These are phyloP conservation scores for Withania somnifera DNA, from an alignment of 305 asterid species.

Conservation along the genomic window DNA sequence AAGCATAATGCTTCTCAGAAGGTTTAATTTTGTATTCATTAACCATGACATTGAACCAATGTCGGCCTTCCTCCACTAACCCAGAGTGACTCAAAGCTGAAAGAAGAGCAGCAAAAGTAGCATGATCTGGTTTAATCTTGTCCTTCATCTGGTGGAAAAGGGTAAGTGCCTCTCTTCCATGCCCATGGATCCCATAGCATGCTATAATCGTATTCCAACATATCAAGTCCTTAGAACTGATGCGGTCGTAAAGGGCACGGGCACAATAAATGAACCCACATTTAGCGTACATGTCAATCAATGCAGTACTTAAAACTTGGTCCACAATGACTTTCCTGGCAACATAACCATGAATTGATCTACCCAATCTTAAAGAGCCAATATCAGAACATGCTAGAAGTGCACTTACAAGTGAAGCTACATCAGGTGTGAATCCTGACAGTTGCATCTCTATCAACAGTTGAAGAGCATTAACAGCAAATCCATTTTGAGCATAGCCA, in stretches of 20 bases:
- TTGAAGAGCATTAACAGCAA: conserved; percentile 34
- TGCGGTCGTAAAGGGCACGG: conserved; percentile 29
- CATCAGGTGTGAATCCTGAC: conserved; percentile 42
- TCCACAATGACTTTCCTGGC: conserved; percentile 31
- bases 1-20: conserved; percentile 65
- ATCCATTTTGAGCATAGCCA: conserved; percentile 55
- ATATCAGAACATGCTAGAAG: conserved; percentile 59
- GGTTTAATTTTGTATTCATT: conserved; percentile 45
- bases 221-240: conserved; percentile 35
- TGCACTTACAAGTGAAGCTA: conserved; percentile 50
- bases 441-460: conserved; percentile 51
- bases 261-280: conserved; percentile 51
- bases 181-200: conserved; percentile 67
- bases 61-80: conserved; percentile 49
- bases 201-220: conserved; percentile 71
- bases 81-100: conserved; percentile 81
- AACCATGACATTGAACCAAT: conserved; percentile 56
- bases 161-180: conserved; percentile 46
- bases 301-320: conserved; percentile 48
- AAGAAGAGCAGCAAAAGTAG: conserved; percentile 73
- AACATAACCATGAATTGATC: conserved; percentile 46
- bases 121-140: conserved; percentile 50
- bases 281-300: conserved; percentile 72
- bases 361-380: conserved; percentile 39
- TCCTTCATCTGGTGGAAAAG: conserved; percentile 44